Conservation (phyloP, 2,329 filamentous ascomycete genomes). For the Dactylonectria macrodidyma region DNA sequence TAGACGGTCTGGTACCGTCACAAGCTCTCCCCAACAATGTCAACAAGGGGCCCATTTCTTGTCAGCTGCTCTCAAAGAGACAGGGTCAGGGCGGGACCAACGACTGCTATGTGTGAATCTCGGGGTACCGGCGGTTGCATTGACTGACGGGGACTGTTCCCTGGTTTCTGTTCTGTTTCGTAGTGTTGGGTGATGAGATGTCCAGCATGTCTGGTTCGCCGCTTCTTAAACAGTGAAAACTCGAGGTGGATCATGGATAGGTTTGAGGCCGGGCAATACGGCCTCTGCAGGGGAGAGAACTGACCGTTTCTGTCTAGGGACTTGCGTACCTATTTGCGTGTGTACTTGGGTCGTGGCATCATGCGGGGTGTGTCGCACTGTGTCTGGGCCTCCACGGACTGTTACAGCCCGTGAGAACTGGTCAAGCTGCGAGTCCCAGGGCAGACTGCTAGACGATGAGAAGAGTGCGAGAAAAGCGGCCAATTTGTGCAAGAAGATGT, state of each 20-base stretch:
- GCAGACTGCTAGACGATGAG: constrained; percentile 22
- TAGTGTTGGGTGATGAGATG: background rate
- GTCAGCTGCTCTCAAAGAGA: constrained; percentile 15
- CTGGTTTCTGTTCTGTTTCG: constrained; percentile 20
- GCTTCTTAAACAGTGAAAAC: constrained; percentile 19
- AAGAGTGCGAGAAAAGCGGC: constrained; percentile 30
- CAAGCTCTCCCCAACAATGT: constrained; percentile 16
- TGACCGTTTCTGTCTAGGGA: constrained; percentile 39
- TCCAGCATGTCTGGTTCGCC: constrained; percentile 3
- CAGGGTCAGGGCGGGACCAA: constrained; percentile 2
- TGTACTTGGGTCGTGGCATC: constrained; percentile 40
- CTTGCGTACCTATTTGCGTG: constrained; percentile 4
- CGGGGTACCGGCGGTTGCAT: constrained; percentile 8
- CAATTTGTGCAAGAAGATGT: constrained; percentile 33
- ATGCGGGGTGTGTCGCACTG: constrained; percentile 48
- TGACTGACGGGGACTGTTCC: constrained; percentile 13
- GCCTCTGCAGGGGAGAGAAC: constrained; percentile 16
- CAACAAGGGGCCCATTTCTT: constrained; percentile 17
- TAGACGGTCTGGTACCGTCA: constrained; percentile 21
- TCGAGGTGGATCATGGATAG: constrained; percentile 18
- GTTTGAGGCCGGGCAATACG: background rate
- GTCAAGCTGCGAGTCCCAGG: constrained; percentile 18
- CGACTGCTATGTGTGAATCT: no score
- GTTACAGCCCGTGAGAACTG: constrained; percentile 26
- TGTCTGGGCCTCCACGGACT: constrained; percentile 35